phyloP scores from a whole-genome alignment of 352 stramenopile genomes.

The Globisporangium echinulatum region DNA sequence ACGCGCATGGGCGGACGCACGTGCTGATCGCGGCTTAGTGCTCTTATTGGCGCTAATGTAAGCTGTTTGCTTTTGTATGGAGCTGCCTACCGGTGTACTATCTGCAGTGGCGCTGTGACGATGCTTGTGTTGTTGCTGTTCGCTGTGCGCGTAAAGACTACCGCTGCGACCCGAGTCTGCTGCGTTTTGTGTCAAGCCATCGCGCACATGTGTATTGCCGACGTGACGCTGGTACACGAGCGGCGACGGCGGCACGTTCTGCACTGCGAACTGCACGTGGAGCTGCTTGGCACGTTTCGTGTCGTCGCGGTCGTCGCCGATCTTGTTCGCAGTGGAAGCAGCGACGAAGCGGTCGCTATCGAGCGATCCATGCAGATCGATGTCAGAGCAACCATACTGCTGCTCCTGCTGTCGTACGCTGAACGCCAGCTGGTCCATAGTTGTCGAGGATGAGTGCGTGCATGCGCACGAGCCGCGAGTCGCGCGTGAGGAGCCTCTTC shows the following conservation, averaged over 20 bases:
- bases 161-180: no score
- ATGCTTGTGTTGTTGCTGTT: no score
- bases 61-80: not conserved
- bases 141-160: no score
- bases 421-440: constrained; percentile 23
- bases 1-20: no score
- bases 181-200: no score
- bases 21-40: no score
- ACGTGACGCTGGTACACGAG: constrained; percentile 23
- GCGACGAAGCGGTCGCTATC: not conserved
- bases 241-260: constrained; percentile 33
- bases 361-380: not conserved
- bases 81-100: no score
- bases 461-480: not conserved
- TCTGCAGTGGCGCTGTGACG: not conserved
- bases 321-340: not conserved
- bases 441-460: not conserved
- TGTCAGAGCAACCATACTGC: not conserved
- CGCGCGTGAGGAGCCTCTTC: not conserved
- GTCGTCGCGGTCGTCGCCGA: not conserved
- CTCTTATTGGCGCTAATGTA: not conserved
- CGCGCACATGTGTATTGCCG: not conserved
- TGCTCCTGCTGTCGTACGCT: constrained; percentile 1
- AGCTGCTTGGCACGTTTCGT: not conserved
- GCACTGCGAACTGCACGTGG: constrained; percentile 43